Percentiles rank a stretch among this genome's conserved stretches.
These are phyloP conservation scores for Lycium barbarum DNA, from an alignment of 257 asterid species.

Conservation along the genomic window DNA sequence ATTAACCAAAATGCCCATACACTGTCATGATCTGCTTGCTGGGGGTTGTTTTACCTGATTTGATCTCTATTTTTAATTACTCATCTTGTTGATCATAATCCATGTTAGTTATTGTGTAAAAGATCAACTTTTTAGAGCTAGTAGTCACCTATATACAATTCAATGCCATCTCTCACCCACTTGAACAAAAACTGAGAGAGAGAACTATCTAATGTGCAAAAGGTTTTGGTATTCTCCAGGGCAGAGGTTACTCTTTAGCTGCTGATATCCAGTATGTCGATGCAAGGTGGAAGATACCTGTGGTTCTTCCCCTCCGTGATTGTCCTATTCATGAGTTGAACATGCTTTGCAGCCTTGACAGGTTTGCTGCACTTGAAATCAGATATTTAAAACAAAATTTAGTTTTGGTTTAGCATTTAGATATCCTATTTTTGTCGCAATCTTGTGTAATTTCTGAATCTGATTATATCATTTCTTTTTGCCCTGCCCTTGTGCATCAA, in stretches of 20 bases:
- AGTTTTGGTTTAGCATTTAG: neutral
- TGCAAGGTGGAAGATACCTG: slow-evolving; percentile 86
- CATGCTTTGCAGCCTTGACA: slow-evolving; percentile 78
- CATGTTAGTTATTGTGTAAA: neutral
- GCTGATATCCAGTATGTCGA: slow-evolving; percentile 93
- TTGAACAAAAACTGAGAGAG: neutral
- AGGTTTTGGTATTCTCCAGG: slow-evolving; percentile 53
- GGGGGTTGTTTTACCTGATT: neutral
- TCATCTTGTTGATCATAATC: neutral
- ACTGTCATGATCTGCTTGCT: neutral
- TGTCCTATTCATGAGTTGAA: slow-evolving; percentile 78
- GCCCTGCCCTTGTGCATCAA: slow-evolving; percentile 18
- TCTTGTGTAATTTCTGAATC: neutral
- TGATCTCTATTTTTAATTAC: neutral
- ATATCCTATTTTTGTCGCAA: neutral
- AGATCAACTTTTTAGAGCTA: neutral
- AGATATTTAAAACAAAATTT: neutral
- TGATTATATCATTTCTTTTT: slow-evolving; percentile 16
- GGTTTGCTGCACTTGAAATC: slow-evolving; percentile 50
- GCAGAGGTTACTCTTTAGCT: slow-evolving; percentile 88
- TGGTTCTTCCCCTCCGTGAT: slow-evolving; percentile 90
- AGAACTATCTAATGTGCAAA: slow-evolving; percentile 17
- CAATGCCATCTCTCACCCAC: slow-evolving; percentile 1
- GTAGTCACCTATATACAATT: neutral
- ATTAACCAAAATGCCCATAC: neutral